These are phyloP conservation scores for Trypanosoma congolense DNA, from an alignment of 208 protist species.

Conservation along the genomic window DNA sequence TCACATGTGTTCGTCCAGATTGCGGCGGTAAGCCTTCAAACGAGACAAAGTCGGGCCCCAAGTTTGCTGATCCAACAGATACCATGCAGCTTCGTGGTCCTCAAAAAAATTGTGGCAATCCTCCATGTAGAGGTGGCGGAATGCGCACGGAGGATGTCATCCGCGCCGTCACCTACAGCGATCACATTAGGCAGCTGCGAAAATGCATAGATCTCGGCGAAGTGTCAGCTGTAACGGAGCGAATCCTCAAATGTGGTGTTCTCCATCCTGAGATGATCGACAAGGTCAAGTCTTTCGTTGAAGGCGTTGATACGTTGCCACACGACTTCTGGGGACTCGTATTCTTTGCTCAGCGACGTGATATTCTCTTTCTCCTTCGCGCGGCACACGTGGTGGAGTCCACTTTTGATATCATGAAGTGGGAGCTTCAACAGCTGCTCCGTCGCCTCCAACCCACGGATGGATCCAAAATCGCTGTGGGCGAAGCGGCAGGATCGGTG, in stretches of 20 bases:
- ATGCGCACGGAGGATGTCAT: not conserved
- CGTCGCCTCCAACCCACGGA: no score
- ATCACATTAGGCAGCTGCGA: constrained; percentile 16
- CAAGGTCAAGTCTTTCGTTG: constrained; percentile 7
- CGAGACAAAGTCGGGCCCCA: not conserved
- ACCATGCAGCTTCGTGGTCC: not conserved
- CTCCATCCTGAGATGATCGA: constrained; percentile 16
- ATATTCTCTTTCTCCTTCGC: constrained; percentile 36
- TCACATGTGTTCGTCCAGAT: constrained; percentile 16
- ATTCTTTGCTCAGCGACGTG: constrained; percentile 32
- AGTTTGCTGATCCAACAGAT: not conserved
- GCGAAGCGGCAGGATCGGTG: no score
- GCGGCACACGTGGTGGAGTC: constrained; percentile 29
- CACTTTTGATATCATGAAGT: constrained; percentile 15
- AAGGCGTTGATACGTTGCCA: constrained; percentile 3
- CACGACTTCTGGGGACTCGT: constrained; percentile 25
- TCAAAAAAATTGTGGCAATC: not conserved
- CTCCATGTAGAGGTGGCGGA: not conserved
- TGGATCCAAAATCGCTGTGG: no score
- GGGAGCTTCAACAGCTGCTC: constrained; percentile 6
- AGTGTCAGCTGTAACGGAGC: constrained; percentile 11
- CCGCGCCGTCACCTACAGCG: constrained; percentile 10
- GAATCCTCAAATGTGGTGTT: constrained; percentile 15
- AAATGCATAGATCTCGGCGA: constrained; percentile 19
- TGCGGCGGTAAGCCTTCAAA: constrained; percentile 6